Percentiles rank a stretch among this genome's conserved stretches.
These are phyloP conservation scores for Candida tallmaniae DNA, from an alignment of 805 yeast genomes.

Conservation along the genomic window DNA sequence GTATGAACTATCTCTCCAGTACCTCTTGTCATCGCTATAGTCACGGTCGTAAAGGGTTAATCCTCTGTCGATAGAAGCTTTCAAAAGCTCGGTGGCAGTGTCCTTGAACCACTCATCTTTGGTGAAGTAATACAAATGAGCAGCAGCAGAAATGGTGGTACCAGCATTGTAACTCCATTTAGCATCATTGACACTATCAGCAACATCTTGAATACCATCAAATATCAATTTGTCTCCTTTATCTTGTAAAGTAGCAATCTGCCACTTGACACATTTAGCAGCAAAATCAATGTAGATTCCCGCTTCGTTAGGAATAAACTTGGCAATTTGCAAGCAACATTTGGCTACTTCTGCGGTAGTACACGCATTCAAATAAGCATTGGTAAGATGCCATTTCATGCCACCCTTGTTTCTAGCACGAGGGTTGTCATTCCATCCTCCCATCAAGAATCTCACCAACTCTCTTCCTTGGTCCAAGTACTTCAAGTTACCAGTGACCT, in stretches of 20 bases:
- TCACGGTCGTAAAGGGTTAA: conserved; percentile 62
- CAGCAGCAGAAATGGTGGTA: conserved; percentile 53
- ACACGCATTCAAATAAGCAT: conserved; percentile 58
- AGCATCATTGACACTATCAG: conserved; percentile 40
- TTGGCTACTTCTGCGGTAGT: conserved; percentile 66
- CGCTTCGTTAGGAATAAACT: conserved; percentile 46
- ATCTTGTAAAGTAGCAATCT: conserved; percentile 48
- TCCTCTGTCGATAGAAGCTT: conserved; percentile 54
- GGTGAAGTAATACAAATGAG: conserved; percentile 47
- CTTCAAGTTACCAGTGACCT: conserved; percentile 53
- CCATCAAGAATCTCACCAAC: conserved; percentile 56
- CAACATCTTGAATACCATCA: conserved; percentile 56
- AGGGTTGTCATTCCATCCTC: conserved; percentile 53
- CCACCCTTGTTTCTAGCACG: conserved; percentile 51
- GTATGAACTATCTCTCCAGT: conserved; percentile 61
- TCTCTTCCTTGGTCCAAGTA: conserved; percentile 55
- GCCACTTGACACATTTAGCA: conserved; percentile 56
- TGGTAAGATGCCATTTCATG: conserved; percentile 60
- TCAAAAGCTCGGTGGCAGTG: conserved; percentile 46
- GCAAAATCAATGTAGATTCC: conserved; percentile 52
- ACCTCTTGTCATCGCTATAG: conserved; percentile 48
- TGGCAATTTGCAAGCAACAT: conserved; percentile 54
- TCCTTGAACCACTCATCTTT: conserved; percentile 46
- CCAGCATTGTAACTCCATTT: conserved; percentile 71
- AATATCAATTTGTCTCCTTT: conserved; percentile 49